Conservation (phyloP, 73 alveolate species). For the Symbiodinium pilosum region DNA sequence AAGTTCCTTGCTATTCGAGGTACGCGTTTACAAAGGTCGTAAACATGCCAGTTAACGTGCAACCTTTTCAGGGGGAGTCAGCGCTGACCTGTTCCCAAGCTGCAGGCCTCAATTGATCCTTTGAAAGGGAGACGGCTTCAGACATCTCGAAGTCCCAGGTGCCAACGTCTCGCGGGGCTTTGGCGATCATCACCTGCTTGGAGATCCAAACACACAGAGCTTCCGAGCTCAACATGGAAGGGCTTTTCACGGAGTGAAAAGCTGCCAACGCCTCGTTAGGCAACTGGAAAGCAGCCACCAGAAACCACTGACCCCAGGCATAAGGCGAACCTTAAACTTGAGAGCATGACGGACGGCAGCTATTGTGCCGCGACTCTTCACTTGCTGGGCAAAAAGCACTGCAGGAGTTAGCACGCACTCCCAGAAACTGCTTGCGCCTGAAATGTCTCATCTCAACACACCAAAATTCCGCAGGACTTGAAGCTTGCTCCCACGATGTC, state of each 20-base stretch:
- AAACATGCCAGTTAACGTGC: background rate
- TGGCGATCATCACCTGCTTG: background rate
- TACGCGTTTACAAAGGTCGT: background rate
- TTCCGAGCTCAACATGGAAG: too few species aligned
- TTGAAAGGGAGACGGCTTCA: too few species aligned
- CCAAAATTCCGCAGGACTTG: background rate
- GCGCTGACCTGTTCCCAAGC: too few species aligned
- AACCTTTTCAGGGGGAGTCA: too few species aligned
- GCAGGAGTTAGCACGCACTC: too few species aligned
- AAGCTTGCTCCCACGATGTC: too few species aligned
- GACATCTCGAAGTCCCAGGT: background rate
- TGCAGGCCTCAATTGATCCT: too few species aligned
- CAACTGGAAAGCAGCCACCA: constrained; percentile 20
- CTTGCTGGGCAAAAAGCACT: too few species aligned
- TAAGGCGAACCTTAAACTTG: background rate
- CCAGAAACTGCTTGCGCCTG: too few species aligned
- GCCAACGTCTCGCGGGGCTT: background rate
- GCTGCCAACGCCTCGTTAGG: constrained; percentile 8
- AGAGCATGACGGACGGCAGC: too few species aligned
- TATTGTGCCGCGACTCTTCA: background rate
- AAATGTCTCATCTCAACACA: background rate
- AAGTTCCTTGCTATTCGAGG: background rate
- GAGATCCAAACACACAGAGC: too few species aligned
- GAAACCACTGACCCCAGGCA: constrained; percentile 66
- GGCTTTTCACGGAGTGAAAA: too few species aligned